These are phyloP conservation scores for Colletotrichum shisoi DNA, from an alignment of 2,329 filamentous ascomycete genomes.

Conservation along the genomic window DNA sequence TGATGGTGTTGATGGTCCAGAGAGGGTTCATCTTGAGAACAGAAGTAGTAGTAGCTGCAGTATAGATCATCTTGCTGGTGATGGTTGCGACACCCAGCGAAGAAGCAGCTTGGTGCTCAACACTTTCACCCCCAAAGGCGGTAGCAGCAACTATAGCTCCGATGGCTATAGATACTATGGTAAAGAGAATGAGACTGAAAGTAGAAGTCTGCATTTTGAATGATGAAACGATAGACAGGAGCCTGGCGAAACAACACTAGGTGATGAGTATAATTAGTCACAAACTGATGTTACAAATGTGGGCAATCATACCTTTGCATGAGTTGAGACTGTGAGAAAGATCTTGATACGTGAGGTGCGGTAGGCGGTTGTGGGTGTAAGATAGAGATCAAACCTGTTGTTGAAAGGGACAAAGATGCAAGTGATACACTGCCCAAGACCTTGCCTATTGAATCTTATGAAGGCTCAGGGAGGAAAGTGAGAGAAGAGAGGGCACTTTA, in stretches of 20 bases:
- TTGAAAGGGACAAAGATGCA: background rate
- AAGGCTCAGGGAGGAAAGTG: background rate
- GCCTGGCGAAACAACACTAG: background rate
- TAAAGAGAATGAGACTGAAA: background rate
- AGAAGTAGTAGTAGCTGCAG: background rate
- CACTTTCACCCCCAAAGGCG: background rate
- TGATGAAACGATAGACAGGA: background rate
- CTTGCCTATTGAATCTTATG: background rate
- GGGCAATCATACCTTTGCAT: background rate
- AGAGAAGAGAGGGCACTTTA: too few relatives aligned
- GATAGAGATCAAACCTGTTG: too few relatives aligned
- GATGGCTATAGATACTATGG: background rate
- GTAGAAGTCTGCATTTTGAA: background rate
- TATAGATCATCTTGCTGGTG: background rate
- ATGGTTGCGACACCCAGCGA: background rate
- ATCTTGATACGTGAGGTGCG: too few relatives aligned
- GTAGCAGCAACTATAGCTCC: background rate
- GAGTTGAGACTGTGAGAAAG: background rate
- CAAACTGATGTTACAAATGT: background rate
- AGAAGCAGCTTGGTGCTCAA: background rate
- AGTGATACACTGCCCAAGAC: background rate
- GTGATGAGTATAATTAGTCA: background rate
- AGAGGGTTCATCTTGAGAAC: constrained; percentile 1
- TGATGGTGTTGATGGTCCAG: background rate
- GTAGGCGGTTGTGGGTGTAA: background rate